A percentile compares a stretch with the other conserved stretches of the same genome.
Evolutionary conservation across 2,329 filamentous ascomycete species (phyloP).

Genomic region (Camillea tinctor): DNA sequence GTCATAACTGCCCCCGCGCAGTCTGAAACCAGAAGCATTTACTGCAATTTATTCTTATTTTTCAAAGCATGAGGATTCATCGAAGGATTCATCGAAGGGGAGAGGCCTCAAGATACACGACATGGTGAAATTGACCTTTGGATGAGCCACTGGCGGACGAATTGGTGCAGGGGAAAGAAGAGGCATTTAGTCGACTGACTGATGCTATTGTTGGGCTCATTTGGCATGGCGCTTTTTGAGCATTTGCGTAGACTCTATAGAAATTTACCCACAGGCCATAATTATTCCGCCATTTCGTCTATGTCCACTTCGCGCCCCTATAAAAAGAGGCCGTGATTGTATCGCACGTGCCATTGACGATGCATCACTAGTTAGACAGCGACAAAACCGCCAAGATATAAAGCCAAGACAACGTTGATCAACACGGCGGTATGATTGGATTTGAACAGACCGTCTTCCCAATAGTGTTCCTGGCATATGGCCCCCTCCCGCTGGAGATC

Average conservation of each 20-base stretch:
- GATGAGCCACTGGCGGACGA: not conserved
- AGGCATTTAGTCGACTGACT: not conserved
- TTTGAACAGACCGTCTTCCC: not conserved
- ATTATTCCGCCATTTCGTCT: not conserved
- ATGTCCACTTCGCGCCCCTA: too few species aligned
- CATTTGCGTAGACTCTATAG: not conserved
- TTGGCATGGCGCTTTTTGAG: not conserved
- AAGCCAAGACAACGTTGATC: not conserved
- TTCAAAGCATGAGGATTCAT: too few species aligned
- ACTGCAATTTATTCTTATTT: not conserved
- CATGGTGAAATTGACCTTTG: too few species aligned
- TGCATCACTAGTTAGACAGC: not conserved
- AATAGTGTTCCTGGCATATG: conserved; percentile 5
- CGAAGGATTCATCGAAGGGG: too few species aligned
- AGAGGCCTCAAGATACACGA: too few species aligned
- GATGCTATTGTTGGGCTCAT: not conserved
- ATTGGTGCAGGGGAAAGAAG: not conserved
- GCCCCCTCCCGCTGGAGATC: not conserved
- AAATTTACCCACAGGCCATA: not conserved
- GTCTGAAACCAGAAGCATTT: too few species aligned
- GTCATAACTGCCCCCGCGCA: not conserved
- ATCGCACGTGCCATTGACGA: not conserved
- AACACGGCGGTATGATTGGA: not conserved
- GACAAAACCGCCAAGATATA: not conserved
- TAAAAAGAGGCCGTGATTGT: not conserved